Percentiles rank a stretch among this genome's conserved stretches.
Evolutionary conservation across 108 stramenopile species (phyloP).

Genomic region (Cyclotella choctawhatcheeana): DNA sequence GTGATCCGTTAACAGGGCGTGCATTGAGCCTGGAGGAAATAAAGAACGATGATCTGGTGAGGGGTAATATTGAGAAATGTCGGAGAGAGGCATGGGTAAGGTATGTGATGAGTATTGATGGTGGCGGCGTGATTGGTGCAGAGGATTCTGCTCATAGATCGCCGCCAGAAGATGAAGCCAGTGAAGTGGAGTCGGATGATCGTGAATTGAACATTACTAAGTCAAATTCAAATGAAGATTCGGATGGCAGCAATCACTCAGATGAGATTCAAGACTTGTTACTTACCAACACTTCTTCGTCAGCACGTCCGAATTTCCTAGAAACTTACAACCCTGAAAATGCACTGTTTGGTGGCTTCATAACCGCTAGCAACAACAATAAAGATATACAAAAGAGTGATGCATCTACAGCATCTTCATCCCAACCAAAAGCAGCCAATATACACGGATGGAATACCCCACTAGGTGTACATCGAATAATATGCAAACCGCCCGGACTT

Average conservation of each 20-base stretch:
- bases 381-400: not conserved
- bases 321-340: not conserved
- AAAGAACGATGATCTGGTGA: conserved; percentile 33
- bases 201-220: not conserved
- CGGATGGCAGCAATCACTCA: not conserved
- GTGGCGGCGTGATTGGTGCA: not conserved
- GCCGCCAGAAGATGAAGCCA: not conserved
- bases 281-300: not conserved
- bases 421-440: not conserved
- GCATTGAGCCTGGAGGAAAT: conserved; percentile 26
- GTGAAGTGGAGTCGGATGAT: not conserved
- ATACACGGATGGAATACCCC: conserved; percentile 48
- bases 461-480: conserved; percentile 45
- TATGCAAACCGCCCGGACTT: conserved; percentile 40
- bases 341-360: no score
- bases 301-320: not conserved
- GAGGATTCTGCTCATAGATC: not conserved
- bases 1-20: conserved; percentile 29
- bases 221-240: not conserved
- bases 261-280: not conserved
- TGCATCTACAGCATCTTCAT: not conserved
- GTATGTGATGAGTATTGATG: conserved; percentile 28
- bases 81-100: conserved; percentile 47
- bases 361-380: not conserved
- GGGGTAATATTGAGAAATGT: conserved; percentile 34